Conservation (phyloP, 306 rosid species). For the Cyamopsis tetragonoloba region DNA sequence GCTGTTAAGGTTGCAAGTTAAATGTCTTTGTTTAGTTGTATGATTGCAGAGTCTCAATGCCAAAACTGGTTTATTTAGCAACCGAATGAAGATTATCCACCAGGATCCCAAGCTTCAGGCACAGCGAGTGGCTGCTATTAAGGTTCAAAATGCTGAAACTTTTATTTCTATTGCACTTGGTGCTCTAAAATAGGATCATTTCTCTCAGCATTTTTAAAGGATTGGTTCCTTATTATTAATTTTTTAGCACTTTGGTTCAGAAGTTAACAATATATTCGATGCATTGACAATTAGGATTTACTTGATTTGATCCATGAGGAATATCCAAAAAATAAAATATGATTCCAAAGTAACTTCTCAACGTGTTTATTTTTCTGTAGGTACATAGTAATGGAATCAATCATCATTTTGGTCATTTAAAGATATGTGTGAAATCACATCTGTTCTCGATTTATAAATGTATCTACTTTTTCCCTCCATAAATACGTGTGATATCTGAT, state of each 20-base stretch:
- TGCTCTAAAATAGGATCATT: background rate
- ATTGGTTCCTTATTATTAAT: background rate
- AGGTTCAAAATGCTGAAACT: constrained; percentile 50
- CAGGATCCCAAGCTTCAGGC: constrained; percentile 82
- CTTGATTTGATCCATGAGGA: background rate
- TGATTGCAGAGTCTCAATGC: constrained; percentile 97
- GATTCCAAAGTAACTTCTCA: background rate
- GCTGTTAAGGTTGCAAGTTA: constrained; percentile 39
- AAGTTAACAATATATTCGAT: background rate
- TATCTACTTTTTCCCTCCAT: background rate
- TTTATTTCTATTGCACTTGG: background rate
- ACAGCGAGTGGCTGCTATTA: constrained; percentile 91
- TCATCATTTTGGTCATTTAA: constrained; percentile 8
- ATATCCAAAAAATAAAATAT: background rate
- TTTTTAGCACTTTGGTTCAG: background rate
- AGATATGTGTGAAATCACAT: background rate
- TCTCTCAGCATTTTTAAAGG: background rate
- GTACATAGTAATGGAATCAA: background rate
- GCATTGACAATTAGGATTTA: background rate
- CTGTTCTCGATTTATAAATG: background rate
- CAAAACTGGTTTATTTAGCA: constrained; percentile 93
- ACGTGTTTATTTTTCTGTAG: background rate
- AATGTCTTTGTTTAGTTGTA: constrained; percentile 71
- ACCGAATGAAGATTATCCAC: constrained; percentile 96
- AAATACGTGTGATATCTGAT: background rate